Base-by-base conservation (phyloP, 1,284 basidiomycete species). In the Calocybe gambosa region DNA sequence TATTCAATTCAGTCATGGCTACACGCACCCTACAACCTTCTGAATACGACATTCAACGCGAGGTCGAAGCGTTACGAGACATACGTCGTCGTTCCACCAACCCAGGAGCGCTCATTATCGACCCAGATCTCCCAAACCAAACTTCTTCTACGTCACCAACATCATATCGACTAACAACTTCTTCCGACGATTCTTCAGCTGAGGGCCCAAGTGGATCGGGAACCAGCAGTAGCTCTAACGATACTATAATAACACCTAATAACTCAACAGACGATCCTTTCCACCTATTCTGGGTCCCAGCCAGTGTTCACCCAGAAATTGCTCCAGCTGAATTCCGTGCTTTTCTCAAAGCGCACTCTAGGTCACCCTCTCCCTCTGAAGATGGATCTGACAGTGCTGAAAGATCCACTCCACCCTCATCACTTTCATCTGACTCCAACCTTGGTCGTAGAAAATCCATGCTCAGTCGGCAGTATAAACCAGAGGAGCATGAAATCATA, bases 271-370 rank as follows among this genome's bases (percentile, higher is more conserved):
- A 86, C 58, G 87, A 91, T 68, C 84, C 85, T 7, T 80, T 82
- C 58, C 84, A 91, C 65, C 80, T 97, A 50, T 98, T 97, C 73
- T 99, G 95, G 95, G 92, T 99, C 13, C 95, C 95, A 33, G 95
- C 95, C 12, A 82, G 88, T 46, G 74, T 97, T 18, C 95, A 99
- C 62, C 96, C 95, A 16, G 95, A 99, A 70, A 89, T 99, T 61
- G 95, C 94, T 1, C 96, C 96, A 8, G 84, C 85, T 43, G 93
- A 98, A 67, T 99, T 99, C 67, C 84, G 92, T 49, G 85, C 85
- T 21, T 97, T 98, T 61, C 80, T 99, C 56, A 90, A 94, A 64
- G 89, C 96, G 57, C 95, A 98, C 69, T 83, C 94, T 47, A 69
- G 81, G 61, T 68, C 77, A 8, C 73, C 62, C 49, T 72, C 64